phyloP scores from a whole-genome alignment of 805 yeast genomes.

The Vanderwaltozyma verrucispora region DNA sequence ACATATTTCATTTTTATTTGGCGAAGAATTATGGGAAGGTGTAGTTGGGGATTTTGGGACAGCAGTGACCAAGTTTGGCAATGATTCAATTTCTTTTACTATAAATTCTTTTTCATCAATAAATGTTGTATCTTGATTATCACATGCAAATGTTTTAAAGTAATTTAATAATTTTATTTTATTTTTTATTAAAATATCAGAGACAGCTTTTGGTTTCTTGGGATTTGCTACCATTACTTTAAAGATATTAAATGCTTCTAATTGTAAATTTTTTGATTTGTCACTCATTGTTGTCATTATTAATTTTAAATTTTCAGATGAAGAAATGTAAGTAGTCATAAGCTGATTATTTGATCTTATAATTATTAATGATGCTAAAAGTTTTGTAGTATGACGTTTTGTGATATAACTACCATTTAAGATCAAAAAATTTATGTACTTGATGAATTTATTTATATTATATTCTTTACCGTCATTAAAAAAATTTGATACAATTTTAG shows the following conservation, averaged over 20 bases:
- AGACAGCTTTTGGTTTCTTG: constrained; percentile 64
- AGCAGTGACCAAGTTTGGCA: neutral
- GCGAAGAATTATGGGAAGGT: too few relatives aligned
- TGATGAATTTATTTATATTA: constrained; percentile 50
- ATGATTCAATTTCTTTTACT: neutral
- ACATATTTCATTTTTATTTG: too few relatives aligned
- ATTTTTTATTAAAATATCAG: constrained; percentile 76
- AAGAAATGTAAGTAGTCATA: constrained; percentile 68
- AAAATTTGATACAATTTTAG: constrained; percentile 49
- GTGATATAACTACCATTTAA: constrained; percentile 79
- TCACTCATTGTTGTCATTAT: constrained; percentile 82
- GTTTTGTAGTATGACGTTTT: constrained; percentile 76
- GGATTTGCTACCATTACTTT: constrained; percentile 97
- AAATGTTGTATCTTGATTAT: constrained; percentile 52
- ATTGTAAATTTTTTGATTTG: constrained; percentile 77
- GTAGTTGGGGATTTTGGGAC: neutral
- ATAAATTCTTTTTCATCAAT: constrained; percentile 76
- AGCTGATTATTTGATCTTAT: constrained; percentile 60
- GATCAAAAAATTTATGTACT: constrained; percentile 56
- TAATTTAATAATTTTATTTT: constrained; percentile 63
- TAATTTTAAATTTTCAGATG: constrained; percentile 72
- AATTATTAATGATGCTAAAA: constrained; percentile 62
- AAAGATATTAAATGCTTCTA: constrained; percentile 87
- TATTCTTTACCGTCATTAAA: constrained; percentile 29
- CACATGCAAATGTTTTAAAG: constrained; percentile 50